Percentiles rank a stretch among this genome's conserved stretches.
phyloP scores from a whole-genome alignment of 768 basidiomycete species.

The Vararia minispora region DNA sequence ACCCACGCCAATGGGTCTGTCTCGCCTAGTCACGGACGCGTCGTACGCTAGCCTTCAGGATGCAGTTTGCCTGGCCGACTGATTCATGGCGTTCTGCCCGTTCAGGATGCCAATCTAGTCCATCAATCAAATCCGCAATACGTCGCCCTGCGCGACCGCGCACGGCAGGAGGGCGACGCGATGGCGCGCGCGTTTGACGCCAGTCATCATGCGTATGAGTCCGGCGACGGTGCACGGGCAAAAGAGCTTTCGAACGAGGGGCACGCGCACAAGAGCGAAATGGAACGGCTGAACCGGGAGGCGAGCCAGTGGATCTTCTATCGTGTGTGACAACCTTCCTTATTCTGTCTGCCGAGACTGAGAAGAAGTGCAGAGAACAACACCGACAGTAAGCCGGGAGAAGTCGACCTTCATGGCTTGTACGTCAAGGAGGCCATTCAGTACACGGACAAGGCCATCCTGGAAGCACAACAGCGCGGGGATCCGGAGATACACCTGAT shows the following conservation, averaged over 20 bases:
- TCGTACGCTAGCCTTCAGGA: constrained; percentile 7
- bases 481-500: constrained; percentile 65
- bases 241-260: constrained; percentile 77
- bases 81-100: neutral
- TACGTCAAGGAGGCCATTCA: constrained; percentile 89
- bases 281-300: constrained; percentile 69
- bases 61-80: constrained; percentile 1
- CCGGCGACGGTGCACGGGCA: constrained; percentile 65
- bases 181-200: constrained; percentile 65
- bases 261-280: constrained; percentile 64
- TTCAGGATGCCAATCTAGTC: constrained; percentile 41
- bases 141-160: constrained; percentile 55
- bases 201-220: constrained; percentile 65
- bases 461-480: constrained; percentile 52
- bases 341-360: constrained; percentile 2
- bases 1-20: constrained; percentile 8
- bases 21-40: constrained; percentile 6
- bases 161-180: constrained; percentile 66
- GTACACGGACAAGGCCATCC: constrained; percentile 58
- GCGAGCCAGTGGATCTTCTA: constrained; percentile 84
- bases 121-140: constrained; percentile 70
- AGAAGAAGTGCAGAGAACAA: constrained; percentile 51
- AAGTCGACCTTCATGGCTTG: constrained; percentile 84
- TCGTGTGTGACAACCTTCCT: constrained; percentile 31
- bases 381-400: constrained; percentile 56